Evolutionary conservation across 306 rosid genomes (phyloP).

Genomic region (Cicer chorassanicum): DNA sequence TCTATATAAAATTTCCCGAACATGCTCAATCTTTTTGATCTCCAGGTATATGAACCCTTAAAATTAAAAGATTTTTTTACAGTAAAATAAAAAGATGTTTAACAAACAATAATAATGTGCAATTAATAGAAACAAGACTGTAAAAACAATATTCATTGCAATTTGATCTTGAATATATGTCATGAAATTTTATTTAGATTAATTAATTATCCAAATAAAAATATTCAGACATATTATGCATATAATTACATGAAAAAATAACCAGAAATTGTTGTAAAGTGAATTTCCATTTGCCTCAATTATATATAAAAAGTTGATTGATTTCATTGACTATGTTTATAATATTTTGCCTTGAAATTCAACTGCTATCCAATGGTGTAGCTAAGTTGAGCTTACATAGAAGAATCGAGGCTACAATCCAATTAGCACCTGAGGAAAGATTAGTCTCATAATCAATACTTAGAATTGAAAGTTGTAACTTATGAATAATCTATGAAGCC

Average conservation of each 20-base stretch:
- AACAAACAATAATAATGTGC: not conserved
- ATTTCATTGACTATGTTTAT: not conserved
- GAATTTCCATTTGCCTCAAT: not conserved
- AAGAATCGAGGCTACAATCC: too few species aligned
- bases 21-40: not conserved
- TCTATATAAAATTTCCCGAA: not conserved
- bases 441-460: too few species aligned
- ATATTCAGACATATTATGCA: not conserved
- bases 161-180: slow-evolving; percentile 10
- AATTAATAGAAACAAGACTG: not conserved
- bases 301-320: not conserved
- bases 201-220: not conserved
- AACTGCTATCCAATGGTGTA: not conserved
- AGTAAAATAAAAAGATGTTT: not conserved
- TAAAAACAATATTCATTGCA: not conserved
- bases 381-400: too few species aligned
- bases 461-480: too few species aligned
- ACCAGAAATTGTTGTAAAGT: not conserved
- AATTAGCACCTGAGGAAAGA: too few species aligned
- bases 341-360: not conserved
- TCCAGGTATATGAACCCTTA: not conserved
- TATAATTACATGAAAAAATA: not conserved
- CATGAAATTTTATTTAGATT: not conserved
- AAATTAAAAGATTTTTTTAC: not conserved
- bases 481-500: too few species aligned